These are phyloP conservation scores for Pinus taeda DNA, from an alignment of 75 land plant genomes.

Conservation along the genomic window DNA sequence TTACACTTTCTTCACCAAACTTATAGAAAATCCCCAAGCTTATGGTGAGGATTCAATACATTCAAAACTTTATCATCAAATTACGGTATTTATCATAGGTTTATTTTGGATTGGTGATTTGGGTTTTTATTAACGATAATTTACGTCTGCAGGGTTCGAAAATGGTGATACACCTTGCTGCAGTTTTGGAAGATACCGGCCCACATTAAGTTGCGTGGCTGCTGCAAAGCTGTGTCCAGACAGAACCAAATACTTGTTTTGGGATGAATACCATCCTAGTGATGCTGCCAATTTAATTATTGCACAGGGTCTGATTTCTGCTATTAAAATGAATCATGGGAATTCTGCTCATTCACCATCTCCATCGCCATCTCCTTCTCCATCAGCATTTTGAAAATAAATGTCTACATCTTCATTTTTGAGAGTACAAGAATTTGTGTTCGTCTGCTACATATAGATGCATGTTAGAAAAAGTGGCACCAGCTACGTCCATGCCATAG, in stretches of 20 bases:
- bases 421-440: too few relatives aligned
- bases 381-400: neutral
- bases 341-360: constrained; percentile 9
- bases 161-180: constrained; percentile 75
- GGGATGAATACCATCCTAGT: constrained; percentile 84
- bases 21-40: constrained; percentile 49
- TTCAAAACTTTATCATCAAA: neutral
- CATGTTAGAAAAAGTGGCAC: too few relatives aligned
- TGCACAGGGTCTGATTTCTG: too few relatives aligned
- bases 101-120: neutral
- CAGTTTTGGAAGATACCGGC: constrained; percentile 19
- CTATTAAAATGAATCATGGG: constrained; percentile 16
- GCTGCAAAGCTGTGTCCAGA: constrained; percentile 54
- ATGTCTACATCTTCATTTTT: neutral
- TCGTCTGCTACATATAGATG: too few relatives aligned
- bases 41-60: constrained; percentile 40
- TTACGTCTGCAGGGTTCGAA: constrained; percentile 54
- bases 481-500: too few relatives aligned
- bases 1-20: constrained; percentile 43
- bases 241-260: constrained; percentile 75
- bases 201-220: constrained; percentile 71
- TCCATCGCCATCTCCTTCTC: constrained; percentile 15
- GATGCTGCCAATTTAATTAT: constrained; percentile 77
- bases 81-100: neutral
- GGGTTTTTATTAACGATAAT: neutral